phyloP scores from a whole-genome alignment of 345 rosid species.

The Citrus maxima region DNA sequence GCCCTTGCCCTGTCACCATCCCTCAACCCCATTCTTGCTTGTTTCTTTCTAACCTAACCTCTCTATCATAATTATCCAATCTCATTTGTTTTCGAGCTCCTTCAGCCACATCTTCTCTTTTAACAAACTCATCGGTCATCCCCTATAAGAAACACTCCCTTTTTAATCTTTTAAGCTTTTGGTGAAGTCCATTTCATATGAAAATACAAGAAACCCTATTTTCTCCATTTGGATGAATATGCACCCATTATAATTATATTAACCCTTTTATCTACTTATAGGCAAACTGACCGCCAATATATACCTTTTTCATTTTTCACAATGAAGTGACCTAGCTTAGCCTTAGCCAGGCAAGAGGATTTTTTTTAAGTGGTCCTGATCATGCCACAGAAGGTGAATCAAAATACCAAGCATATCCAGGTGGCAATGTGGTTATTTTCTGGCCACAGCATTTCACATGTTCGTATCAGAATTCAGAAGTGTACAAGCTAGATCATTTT shows the following conservation, averaged over 20 bases:
- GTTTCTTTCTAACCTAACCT: conserved; percentile 22
- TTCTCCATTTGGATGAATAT: neutral
- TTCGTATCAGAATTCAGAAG: neutral
- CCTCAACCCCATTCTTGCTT: conserved; percentile 24
- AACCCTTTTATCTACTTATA: neutral
- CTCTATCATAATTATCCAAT: conserved; percentile 18
- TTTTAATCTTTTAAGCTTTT: conserved; percentile 18
- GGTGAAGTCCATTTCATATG: conserved; percentile 22
- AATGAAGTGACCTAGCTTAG: neutral
- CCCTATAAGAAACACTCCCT: neutral
- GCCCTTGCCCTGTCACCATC: conserved; percentile 49
- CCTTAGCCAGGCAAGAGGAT: neutral
- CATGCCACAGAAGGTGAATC: neutral
- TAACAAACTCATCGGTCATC: neutral
- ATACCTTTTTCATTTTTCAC: neutral
- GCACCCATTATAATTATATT: neutral
- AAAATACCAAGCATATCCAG: neutral
- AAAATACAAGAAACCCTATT: conserved; percentile 14
- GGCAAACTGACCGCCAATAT: conserved; percentile 17
- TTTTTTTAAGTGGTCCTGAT: conserved; percentile 16
- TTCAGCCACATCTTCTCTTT: conserved; percentile 15
- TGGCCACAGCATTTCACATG: conserved; percentile 25
- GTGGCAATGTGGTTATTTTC: conserved; percentile 24
- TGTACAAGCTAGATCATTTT: neutral
- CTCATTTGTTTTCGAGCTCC: neutral